Base-by-base conservation (phyloP, 345 rosid species). In the Atalantia buxifolia region DNA sequence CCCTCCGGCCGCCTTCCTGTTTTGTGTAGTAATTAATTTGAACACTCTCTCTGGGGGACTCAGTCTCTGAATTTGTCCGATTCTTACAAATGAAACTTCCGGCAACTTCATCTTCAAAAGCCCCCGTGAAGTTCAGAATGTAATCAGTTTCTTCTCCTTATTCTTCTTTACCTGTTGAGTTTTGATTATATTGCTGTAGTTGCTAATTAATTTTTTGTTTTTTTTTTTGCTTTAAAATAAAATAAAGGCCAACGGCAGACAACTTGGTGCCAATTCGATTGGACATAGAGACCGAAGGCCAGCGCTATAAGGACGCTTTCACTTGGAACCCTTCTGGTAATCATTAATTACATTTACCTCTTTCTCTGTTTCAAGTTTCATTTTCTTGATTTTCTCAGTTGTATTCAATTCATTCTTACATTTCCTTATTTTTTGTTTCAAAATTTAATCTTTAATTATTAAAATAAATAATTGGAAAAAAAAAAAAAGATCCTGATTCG, bases 301-400 rank as follows among this genome's bases (percentile, higher is more conserved):
- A 92, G 69, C 92, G 93, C 55, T 91, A 85, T 78, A 92, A 91
- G 81, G 99, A 94, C 66, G 90, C 97, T 79, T 94, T 96, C 85
- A 94, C 98, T 74, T 96, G 99, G 99, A 95, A 92, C 81, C 97
- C 98, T 86, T 85, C 88, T 77, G 98, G 98, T 95, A 77, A 30
- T 55, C 55, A 45, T 75, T 60, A 14, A 13, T 48, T 40, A 45
- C 77, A n/a, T 12, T 57, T n/a, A 38, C 12, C 25, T 55, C 53
- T 40, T 16, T 72, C 25, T 24, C 24, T 24, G 19, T 24, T 22
- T 2, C 35, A 33, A 30, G 30, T 14, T 9, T 55, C 3, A 13
- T 0, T 31, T 50, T 30, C 28, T 63, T 35, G 57, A 48, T 35
- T 63, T 13, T 10, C 6, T 45, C 5, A 1, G 50, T 5, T 12